Base-by-base conservation (phyloP, 2,329 filamentous ascomycete genomes). In the Didymella keratinophila region DNA sequence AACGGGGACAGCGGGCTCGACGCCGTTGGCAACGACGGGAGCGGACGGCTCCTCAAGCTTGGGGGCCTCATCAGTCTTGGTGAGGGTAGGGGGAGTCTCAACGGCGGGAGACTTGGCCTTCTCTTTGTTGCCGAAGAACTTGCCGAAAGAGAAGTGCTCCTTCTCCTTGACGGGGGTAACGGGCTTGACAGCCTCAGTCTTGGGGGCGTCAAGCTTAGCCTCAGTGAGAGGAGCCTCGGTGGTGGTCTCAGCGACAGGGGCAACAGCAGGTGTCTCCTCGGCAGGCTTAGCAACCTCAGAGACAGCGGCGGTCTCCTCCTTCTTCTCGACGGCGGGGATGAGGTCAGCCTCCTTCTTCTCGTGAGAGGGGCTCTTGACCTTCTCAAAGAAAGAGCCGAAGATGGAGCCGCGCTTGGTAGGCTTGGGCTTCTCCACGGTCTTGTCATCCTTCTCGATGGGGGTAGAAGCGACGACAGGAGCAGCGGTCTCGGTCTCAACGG, bases 371-470 rank as follows among this genome's bases (percentile, higher is more conserved):
- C 78, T 80, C 74, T 79, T 80, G 56, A 82, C 72, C 74, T 79
- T 79, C 68, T 92, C 90, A 79, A 84, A 85, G 75, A 91, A 87
- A 72, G 87, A 88, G 70, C 87, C 87, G 79, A 96, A 96, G 72
- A 93, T 89, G 66, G 91, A 95, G 79, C 88, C 87, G 78, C 92
- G 91, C 90, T 96, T 96, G 79, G 86, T 84, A 46, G 78, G 78
- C 87, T 92, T 93, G 68, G 83, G 76, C 69, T 77, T 77, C 61
- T 74, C 71, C 42, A 77, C 79, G 64, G 71, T 70, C 63, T 72
- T 68, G 21, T 65, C 70, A 47, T 81, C 79, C 59, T 70, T 71
- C 57, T 75, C 73, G 21, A 60, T 61, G 27, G 61, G 41, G 27
- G 61, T 45, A n/a, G 62, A 55, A 21, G 57, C 56, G 48, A 57